phyloP scores from a whole-genome alignment of 176 grass and related monocot genomes.

The Oryza meyeriana region DNA sequence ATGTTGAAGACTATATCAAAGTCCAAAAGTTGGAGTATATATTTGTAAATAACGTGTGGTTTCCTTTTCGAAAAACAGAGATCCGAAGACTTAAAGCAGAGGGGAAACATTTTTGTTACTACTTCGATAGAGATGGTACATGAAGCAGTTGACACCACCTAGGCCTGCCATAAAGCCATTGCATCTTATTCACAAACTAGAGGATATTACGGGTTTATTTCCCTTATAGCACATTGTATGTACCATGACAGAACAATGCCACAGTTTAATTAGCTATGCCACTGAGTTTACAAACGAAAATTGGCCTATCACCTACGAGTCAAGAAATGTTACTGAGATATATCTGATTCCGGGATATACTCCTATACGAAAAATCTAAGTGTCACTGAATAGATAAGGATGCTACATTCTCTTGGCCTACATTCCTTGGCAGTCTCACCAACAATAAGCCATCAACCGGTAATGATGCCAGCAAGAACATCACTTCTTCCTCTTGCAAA shows the following conservation, averaged over 20 bases:
- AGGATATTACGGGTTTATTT: neutral
- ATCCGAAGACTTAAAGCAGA: neutral
- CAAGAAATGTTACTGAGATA: conserved; percentile 12
- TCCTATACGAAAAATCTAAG: conserved; percentile 9
- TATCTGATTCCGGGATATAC: neutral
- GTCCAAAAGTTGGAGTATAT: no score
- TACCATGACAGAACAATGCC: neutral
- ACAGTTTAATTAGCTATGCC: conserved; percentile 4
- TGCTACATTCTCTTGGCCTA: conserved; percentile 9
- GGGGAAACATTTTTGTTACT: neutral
- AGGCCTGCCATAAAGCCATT: neutral
- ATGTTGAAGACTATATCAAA: no score
- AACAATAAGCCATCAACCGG: conserved; percentile 48
- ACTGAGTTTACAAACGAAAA: conserved; percentile 33
- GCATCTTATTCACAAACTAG: neutral
- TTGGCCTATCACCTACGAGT: conserved; percentile 10
- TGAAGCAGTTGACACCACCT: neutral
- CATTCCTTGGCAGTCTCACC: neutral
- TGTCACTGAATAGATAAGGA: conserved; percentile 1
- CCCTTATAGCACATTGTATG: neutral
- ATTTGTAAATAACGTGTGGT: neutral
- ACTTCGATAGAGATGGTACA: neutral
- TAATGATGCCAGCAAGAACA: conserved; percentile 93
- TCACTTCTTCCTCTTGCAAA: conserved; percentile 87
- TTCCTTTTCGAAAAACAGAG: neutral